Evolutionary conservation across 495 filamentous ascomycete species (phyloP).

Genomic region (Aspergillus heteromorphus): DNA sequence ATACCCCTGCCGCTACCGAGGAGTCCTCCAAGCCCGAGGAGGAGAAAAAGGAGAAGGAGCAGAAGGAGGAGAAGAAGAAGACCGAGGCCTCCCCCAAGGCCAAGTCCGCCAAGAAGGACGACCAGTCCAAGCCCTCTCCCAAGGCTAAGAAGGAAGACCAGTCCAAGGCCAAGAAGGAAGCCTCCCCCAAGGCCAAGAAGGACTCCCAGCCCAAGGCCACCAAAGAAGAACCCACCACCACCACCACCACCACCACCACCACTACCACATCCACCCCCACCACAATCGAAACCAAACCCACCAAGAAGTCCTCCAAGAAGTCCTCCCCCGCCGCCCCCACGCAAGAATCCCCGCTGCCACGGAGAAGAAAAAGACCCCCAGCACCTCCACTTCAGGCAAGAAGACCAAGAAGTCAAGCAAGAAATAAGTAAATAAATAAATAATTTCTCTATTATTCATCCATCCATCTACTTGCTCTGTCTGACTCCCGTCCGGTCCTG

Average conservation of each 20-base stretch:
- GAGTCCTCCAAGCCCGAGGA: constrained; percentile 7
- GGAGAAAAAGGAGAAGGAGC: constrained; percentile 9
- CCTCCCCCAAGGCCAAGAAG: neutral
- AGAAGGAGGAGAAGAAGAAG: constrained; percentile 10
- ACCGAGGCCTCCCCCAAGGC: neutral
- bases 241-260: too few species aligned
- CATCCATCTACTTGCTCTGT: too few species aligned
- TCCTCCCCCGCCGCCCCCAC: neutral
- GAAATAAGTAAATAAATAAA: constrained; percentile 12
- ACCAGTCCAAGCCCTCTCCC: neutral
- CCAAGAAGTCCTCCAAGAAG: neutral
- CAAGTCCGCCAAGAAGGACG: constrained; percentile 10
- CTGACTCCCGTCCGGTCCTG: too few species aligned
- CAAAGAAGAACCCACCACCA: constrained; percentile 3
- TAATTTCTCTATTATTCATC: too few species aligned
- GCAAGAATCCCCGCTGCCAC: neutral
- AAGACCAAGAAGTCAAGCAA: constrained; percentile 36
- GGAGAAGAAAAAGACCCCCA: constrained; percentile 8
- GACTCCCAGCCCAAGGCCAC: too few species aligned
- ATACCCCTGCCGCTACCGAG: constrained; percentile 9
- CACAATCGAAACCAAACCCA: neutral
- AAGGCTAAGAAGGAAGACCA: constrained; percentile 5
- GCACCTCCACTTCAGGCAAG: constrained; percentile 5
- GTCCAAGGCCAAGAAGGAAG: constrained; percentile 11
- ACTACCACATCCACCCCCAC: too few species aligned